Percentiles rank a stretch among this genome's conserved stretches.
These are phyloP conservation scores for Prototheca cutis DNA, from an alignment of 163 green algal species.

Conservation along the genomic window DNA sequence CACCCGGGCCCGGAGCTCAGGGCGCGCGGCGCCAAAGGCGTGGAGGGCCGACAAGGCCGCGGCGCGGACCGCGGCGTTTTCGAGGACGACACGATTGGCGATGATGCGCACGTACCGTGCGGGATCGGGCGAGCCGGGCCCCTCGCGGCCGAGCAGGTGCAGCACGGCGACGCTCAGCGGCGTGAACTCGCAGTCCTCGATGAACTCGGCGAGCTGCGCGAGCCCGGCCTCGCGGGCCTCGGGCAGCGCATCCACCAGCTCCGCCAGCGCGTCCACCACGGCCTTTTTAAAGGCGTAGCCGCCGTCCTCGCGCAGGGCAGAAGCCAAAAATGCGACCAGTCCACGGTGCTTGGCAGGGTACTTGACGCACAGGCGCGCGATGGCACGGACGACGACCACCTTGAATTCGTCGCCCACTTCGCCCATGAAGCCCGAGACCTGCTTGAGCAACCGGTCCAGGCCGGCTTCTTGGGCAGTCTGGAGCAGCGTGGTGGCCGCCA, in stretches of 20 bases:
- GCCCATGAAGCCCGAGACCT: constrained; percentile 92
- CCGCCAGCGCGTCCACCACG: constrained; percentile 82
- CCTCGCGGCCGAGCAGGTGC: constrained; percentile 87
- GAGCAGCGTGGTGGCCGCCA: constrained; percentile 95
- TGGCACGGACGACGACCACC: constrained; percentile 92
- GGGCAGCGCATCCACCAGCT: constrained; percentile 77
- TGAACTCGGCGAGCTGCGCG: constrained; percentile 96
- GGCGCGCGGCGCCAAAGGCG: constrained; percentile 63
- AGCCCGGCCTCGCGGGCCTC: constrained; percentile 94
- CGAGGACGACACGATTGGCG: constrained; percentile 98
- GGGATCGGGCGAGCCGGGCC: constrained; percentile 36
- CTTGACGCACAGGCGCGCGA: constrained; percentile 91
- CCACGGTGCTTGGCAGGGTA: constrained; percentile 93
- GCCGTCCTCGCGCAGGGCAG: constrained; percentile 91
- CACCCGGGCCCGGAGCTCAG: constrained; percentile 59
- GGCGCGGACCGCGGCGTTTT: constrained; percentile 95
- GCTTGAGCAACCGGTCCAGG: constrained; percentile 96
- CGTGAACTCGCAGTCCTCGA: constrained; percentile 99
- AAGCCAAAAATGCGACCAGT: constrained; percentile 94
- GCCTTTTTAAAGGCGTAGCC: constrained; percentile 98
- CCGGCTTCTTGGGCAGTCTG: constrained; percentile 92
- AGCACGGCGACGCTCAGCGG: constrained; percentile 91
- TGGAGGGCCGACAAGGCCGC: constrained; percentile 83
- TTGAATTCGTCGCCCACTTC: constrained; percentile 98
- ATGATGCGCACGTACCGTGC: constrained; percentile 96